A percentile compares a stretch with the other conserved stretches of the same genome.
Evolutionary conservation across 2,329 filamentous ascomycete species (phyloP).

Genomic region (Neocatenulostroma microsporum): DNA sequence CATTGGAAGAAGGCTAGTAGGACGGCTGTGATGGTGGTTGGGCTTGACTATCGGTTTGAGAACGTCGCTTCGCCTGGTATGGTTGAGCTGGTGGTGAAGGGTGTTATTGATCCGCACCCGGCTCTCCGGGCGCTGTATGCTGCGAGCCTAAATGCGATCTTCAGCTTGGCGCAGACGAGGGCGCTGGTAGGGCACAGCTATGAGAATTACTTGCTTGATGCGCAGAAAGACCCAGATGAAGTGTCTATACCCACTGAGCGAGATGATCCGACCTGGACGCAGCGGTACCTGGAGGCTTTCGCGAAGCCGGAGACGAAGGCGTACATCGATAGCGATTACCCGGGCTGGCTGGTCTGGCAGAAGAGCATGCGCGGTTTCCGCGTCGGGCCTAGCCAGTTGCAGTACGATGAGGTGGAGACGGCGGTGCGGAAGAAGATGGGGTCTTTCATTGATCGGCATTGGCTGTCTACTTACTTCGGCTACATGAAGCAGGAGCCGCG

Average conservation of each 20-base stretch:
- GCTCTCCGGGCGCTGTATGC: conserved; percentile 74
- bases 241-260: conserved; percentile 63
- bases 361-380: conserved; percentile 75
- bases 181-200: conserved; percentile 81
- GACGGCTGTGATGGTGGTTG: conserved; percentile 83
- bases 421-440: conserved; percentile 72
- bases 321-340: conserved; percentile 84
- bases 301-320: conserved; percentile 71
- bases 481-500: conserved; percentile 95
- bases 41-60: conserved; percentile 86
- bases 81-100: conserved; percentile 71
- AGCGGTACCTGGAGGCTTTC: conserved; percentile 70
- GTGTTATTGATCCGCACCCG: conserved; percentile 85
- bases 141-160: conserved; percentile 65
- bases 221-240: conserved; percentile 69
- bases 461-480: conserved; percentile 81
- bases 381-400: conserved; percentile 60
- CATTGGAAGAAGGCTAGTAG: conserved; percentile 96
- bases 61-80: conserved; percentile 73
- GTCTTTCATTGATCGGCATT: conserved; percentile 67
- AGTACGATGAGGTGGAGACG: conserved; percentile 75
- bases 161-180: conserved; percentile 79
- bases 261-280: conserved; percentile 72
- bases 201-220: conserved; percentile 74
- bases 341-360: conserved; percentile 94